Evolutionary conservation across 2,329 filamentous ascomycete genomes (phyloP).

Genomic region (Colletotrichum cuscutae): DNA sequence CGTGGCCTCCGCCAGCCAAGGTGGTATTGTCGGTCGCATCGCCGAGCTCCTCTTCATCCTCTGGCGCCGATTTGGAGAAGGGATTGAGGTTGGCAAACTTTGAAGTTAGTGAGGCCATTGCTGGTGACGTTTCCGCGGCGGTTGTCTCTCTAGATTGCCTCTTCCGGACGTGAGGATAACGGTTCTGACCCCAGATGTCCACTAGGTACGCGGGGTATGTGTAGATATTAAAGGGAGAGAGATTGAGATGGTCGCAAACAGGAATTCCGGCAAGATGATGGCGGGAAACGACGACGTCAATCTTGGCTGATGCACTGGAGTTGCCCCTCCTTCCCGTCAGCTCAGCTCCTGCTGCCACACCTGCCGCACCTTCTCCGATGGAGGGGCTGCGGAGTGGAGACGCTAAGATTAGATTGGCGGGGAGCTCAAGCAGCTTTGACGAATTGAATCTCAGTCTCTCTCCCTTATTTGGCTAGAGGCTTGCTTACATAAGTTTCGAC

Average conservation of each 20-base stretch:
- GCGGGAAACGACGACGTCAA: constrained; percentile 20
- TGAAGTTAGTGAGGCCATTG: constrained; percentile 26
- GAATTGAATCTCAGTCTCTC: neutral
- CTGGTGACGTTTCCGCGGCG: neutral
- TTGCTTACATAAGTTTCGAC: neutral
- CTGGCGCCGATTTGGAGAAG: constrained; percentile 42
- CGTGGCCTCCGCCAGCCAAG: constrained; percentile 70
- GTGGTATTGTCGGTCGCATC: constrained; percentile 60
- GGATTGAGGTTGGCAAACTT: constrained; percentile 51
- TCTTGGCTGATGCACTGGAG: constrained; percentile 28
- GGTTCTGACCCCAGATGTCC: neutral
- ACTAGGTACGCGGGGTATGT: neutral
- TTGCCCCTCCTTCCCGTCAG: constrained; percentile 6
- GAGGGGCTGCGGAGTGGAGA: constrained; percentile 10
- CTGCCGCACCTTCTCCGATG: neutral
- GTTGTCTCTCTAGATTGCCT: neutral
- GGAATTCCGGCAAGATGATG: neutral
- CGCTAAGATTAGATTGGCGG: neutral
- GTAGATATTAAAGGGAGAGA: neutral
- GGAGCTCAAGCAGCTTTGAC: neutral
- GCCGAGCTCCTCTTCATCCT: constrained; percentile 61
- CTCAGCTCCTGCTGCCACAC: constrained; percentile 1
- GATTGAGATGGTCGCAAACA: neutral
- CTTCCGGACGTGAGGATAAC: neutral
- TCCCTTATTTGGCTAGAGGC: neutral